Percentiles rank a stretch among this genome's conserved stretches.
phyloP scores from a whole-genome alignment of 208 protist species.

The Acanthamoeba sp. region DNA sequence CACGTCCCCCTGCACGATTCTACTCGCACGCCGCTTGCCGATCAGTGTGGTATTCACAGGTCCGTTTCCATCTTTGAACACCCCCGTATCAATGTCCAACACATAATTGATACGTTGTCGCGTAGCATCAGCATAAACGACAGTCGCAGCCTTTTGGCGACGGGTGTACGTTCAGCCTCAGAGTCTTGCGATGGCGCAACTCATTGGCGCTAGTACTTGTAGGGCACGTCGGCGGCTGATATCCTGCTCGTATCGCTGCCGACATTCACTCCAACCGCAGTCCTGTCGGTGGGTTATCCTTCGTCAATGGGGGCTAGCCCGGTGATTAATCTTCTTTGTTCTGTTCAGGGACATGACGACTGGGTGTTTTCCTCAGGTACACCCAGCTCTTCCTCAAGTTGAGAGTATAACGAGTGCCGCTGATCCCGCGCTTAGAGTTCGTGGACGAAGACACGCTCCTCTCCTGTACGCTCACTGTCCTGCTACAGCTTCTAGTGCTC shows the following conservation, averaged over 20 bases:
- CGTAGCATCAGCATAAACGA: slow-evolving; percentile 8
- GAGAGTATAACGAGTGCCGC: background rate
- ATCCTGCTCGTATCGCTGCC: slow-evolving; percentile 11
- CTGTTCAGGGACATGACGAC: slow-evolving; percentile 22
- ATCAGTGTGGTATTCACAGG: slow-evolving; percentile 66
- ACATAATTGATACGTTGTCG: background rate
- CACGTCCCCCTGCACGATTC: background rate
- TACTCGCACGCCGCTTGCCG: background rate
- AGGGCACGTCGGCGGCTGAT: slow-evolving; percentile 28
- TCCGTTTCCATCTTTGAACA: background rate
- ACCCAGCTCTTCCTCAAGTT: background rate
- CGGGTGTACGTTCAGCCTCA: background rate
- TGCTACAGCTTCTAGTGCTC: background rate
- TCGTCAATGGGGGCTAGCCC: too few relatives aligned
- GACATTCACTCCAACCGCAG: background rate
- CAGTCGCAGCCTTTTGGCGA: background rate
- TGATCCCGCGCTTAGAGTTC: background rate
- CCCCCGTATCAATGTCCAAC: too few relatives aligned
- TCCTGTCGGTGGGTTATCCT: background rate
- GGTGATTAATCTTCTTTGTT: background rate
- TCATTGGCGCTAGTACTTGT: background rate
- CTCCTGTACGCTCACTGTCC: background rate
- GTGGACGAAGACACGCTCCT: background rate
- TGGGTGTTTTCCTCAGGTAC: slow-evolving; percentile 42
- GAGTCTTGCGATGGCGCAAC: too few relatives aligned